Percentiles rank a stretch among this genome's conserved stretches.
Conservation (phyloP, 371 early-diverging fungal genomes). For the Syncephalastrum racemosum region DNA sequence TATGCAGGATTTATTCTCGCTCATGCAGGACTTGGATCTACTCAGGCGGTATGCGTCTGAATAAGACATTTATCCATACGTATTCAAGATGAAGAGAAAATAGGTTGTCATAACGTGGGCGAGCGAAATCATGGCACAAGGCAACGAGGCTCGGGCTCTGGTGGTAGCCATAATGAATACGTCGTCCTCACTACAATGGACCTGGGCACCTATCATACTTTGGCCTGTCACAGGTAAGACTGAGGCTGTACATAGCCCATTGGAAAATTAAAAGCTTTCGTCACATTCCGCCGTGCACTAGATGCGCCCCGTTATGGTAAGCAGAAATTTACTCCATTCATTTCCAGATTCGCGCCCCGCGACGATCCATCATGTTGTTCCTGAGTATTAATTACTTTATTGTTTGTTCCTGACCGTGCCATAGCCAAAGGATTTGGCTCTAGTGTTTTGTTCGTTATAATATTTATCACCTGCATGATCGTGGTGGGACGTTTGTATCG, state of each 20-base stretch:
- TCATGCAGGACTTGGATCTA: slow-evolving; percentile 32
- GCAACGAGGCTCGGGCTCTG: slow-evolving; percentile 32
- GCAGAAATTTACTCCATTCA: neutral
- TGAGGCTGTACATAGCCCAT: neutral
- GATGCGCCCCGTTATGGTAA: slow-evolving; percentile 39
- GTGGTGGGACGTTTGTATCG: too few relatives aligned
- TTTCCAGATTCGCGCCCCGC: too few relatives aligned
- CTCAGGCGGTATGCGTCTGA: slow-evolving; percentile 19
- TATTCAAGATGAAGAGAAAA: neutral
- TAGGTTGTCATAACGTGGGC: slow-evolving; percentile 49
- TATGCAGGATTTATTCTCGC: slow-evolving; percentile 33
- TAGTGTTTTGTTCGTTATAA: too few relatives aligned
- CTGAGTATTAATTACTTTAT: too few relatives aligned
- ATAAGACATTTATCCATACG: neutral
- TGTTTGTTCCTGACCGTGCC: too few relatives aligned
- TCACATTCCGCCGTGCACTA: neutral
- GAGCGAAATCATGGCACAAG: slow-evolving; percentile 32
- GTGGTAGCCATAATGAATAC: slow-evolving; percentile 45
- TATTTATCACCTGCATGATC: too few relatives aligned
- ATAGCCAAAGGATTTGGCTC: too few relatives aligned
- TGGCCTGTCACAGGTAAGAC: slow-evolving; percentile 46
- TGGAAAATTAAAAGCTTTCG: neutral
- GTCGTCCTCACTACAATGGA: slow-evolving; percentile 28
- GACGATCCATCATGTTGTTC: too few relatives aligned
- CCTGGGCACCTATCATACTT: slow-evolving; percentile 31